These are phyloP conservation scores for Quercus wislizeni DNA, from an alignment of 306 rosid species.

Conservation along the genomic window DNA sequence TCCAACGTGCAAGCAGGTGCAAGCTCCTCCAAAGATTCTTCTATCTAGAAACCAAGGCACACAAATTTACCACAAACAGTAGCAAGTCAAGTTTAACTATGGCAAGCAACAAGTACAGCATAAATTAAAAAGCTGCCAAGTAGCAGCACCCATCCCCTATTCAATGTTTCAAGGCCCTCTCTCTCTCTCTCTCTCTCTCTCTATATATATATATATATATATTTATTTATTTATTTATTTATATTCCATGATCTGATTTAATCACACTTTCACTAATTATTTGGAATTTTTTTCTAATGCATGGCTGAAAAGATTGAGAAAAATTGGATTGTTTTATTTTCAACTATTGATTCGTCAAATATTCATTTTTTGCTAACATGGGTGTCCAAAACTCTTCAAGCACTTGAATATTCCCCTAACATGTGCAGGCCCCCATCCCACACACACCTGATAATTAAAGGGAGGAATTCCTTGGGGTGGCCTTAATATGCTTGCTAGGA, in stretches of 20 bases:
- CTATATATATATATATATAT: too few species aligned
- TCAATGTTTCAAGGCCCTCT: not conserved
- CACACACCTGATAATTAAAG: too few species aligned
- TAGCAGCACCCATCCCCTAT: not conserved
- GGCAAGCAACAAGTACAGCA: not conserved
- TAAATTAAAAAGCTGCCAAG: not conserved
- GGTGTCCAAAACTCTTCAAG: too few species aligned
- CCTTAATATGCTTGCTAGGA: too few species aligned
- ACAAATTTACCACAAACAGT: not conserved
- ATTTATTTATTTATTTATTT: not conserved
- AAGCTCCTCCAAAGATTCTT: constrained; percentile 98
- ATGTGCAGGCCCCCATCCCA: too few species aligned
- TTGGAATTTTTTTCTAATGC: not conserved
- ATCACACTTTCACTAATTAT: not conserved
- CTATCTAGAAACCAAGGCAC: constrained; percentile 59
- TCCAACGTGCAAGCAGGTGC: constrained; percentile 98
- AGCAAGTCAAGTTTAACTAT: not conserved
- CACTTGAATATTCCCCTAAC: too few species aligned
- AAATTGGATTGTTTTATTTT: not conserved
- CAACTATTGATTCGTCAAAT: not conserved
- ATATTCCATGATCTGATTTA: not conserved
- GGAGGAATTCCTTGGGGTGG: too few species aligned
- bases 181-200: not conserved
- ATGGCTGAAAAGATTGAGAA: not conserved
- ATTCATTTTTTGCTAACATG: too few species aligned